Percentiles rank a stretch among this genome's conserved stretches.
Conservation (phyloP, 2,329 filamentous ascomycete species). For the Didymella segeticola region DNA sequence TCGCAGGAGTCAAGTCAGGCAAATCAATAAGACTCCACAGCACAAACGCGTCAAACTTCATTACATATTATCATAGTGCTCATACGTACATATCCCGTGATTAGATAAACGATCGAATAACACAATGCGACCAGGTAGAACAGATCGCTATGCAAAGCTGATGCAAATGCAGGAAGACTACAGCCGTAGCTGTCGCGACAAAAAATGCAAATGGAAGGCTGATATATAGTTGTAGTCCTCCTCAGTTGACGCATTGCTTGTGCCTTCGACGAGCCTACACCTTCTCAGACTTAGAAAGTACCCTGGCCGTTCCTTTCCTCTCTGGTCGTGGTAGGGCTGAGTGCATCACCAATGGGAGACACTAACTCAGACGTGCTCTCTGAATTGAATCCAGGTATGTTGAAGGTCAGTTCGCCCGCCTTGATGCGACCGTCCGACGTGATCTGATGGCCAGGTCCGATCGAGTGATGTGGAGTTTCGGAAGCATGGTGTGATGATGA, state of each 20-base stretch:
- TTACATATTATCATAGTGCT: background rate
- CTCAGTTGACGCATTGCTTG: background rate
- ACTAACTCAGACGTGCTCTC: conserved; percentile 5
- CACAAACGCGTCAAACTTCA: too few relatives aligned
- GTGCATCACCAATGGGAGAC: conserved; percentile 6
- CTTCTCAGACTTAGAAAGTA: background rate
- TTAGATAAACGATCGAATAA: background rate
- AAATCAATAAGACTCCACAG: too few relatives aligned
- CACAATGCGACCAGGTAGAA: background rate
- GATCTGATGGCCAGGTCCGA: conserved; percentile 9
- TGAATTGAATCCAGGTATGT: conserved; percentile 10
- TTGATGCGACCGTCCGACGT: conserved; percentile 18
- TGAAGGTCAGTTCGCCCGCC: conserved; percentile 16
- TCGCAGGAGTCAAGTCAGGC: background rate
- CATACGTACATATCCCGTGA: background rate
- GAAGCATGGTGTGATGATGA: background rate
- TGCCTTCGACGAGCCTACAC: background rate
- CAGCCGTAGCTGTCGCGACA: background rate
- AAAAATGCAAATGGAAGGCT: background rate
- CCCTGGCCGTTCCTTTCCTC: conserved; percentile 5
- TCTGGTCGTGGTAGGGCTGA: conserved; percentile 15
- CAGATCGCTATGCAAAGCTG: conserved; percentile 27
- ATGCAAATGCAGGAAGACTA: conserved; percentile 22
- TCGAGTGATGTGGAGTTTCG: conserved; percentile 5
- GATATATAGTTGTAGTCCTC: background rate